These are phyloP conservation scores for Cyclotella cryptica DNA, from an alignment of 108 stramenopile genomes.

Conservation along the genomic window DNA sequence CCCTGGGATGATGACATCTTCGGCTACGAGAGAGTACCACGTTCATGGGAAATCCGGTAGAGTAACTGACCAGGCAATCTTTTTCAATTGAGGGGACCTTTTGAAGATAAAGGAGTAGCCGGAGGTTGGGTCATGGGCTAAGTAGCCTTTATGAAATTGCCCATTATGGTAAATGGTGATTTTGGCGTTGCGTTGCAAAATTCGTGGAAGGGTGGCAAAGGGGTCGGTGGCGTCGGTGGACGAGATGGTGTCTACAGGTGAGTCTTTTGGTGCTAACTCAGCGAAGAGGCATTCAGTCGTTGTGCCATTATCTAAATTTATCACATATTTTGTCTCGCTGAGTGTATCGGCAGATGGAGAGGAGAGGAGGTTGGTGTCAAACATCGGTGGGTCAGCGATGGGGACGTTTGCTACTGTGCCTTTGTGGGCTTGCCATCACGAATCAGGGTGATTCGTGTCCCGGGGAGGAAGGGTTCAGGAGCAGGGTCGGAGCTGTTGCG, in stretches of 20 bases:
- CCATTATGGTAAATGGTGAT: conserved; percentile 16
- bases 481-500: conserved; percentile 5
- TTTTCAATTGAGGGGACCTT: not conserved
- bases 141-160: conserved; percentile 16
- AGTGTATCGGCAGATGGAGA: too few species aligned
- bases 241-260: too few species aligned
- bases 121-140: not conserved
- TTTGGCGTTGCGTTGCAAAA: conserved; percentile 15
- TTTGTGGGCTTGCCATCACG: not conserved
- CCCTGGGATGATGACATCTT: conserved; percentile 7
- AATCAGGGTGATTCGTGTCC: not conserved
- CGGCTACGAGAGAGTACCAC: not conserved
- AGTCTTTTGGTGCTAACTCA: not conserved
- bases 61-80: conserved; percentile 3
- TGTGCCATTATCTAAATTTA: not conserved
- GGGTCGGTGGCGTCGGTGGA: too few species aligned
- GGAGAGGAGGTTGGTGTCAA: too few species aligned
- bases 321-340: too few species aligned
- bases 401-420: not conserved
- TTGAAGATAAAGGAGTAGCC: conserved; percentile 16
- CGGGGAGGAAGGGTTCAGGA: conserved; percentile 2
- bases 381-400: not conserved
- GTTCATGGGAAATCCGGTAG: not conserved
- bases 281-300: not conserved
- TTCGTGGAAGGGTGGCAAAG: not conserved